Evolutionary conservation across 2,329 filamentous ascomycete species (phyloP), one percentile per base, ranked within the genome.

Genomic region (Colletotrichum lupini): DNA sequence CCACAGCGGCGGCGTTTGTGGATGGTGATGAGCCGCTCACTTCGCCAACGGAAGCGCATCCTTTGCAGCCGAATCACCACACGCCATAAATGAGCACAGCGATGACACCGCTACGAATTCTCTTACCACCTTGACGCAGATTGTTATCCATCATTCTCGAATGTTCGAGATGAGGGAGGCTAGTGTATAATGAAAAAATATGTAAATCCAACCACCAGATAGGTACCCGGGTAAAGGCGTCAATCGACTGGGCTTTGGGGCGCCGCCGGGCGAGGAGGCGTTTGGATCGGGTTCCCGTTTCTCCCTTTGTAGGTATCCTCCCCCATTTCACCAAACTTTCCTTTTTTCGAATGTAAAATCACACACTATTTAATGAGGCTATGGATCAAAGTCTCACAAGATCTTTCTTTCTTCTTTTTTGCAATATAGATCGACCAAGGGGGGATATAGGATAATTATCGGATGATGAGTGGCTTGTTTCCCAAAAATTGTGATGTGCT

Each of bases 1-100:
- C 70, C 4, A 73, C 70, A 16, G 70, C 70, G 37, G 70, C 70
- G 5, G 70, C 70, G 9, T 73, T 70, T 5, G 56, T 70, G n/a
- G 70, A 73, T 24, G 28, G 28, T 1, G 70, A 72, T 4, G 69
- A 70, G 7, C 30, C 56, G 35, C 56, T 68, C 22, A 12, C n/a
- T 5, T 70, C 70, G 2, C 70, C 70, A 19, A 70, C 70, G 35
- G 70, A 73, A 22, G 65, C 56, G 22, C 67, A 73, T 24, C 57
- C 62, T 24, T 24, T 73, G 28, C 67, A 70, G 42, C 37, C 60
- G 22, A 35, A 37, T 60, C 57, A 57, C 46, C 62, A 61, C 7
- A 56, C 66, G 9, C 70, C 70, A 28, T 73, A 46, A 52, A 14
- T 24, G 28, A 28, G 19, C 28, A 2, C 28, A 19, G 16, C 14